These are phyloP conservation scores for Citrullus amarus DNA, from an alignment of 306 rosid genomes.

Conservation along the genomic window DNA sequence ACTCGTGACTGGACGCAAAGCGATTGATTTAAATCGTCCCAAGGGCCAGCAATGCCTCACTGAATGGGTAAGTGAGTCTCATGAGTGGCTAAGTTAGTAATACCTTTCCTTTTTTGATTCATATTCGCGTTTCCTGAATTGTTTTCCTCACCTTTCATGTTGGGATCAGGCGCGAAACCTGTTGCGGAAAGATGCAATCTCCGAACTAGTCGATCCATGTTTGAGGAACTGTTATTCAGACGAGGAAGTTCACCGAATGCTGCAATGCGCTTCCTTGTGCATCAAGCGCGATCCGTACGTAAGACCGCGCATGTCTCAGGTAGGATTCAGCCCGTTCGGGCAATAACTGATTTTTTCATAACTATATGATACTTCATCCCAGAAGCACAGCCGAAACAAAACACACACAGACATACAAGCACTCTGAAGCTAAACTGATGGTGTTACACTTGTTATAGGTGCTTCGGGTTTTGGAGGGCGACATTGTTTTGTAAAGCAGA, in stretches of 20 bases:
- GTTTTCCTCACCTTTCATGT: not conserved
- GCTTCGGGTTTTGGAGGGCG: conserved; percentile 86
- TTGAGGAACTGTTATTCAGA: conserved; percentile 36
- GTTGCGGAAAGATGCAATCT: conserved; percentile 41
- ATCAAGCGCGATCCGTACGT: conserved; percentile 50
- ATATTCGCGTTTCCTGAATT: not conserved
- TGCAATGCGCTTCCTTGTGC: conserved; percentile 74
- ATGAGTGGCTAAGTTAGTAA: not conserved
- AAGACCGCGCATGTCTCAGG: conserved; percentile 97
- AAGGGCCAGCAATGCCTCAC: conserved; percentile 92
- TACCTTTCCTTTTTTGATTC: not conserved
- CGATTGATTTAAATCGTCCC: conserved; percentile 66
- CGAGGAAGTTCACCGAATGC: conserved; percentile 57
- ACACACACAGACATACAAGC: not conserved
- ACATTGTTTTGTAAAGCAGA: conserved; percentile 30
- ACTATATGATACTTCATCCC: not conserved
- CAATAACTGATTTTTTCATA: not conserved
- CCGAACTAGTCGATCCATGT: conserved; percentile 60
- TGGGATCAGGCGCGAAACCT: conserved; percentile 63
- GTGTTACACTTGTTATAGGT: conserved; percentile 29
- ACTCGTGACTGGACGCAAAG: conserved; percentile 89
- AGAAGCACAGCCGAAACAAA: not conserved
- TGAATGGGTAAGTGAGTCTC: conserved; percentile 65
- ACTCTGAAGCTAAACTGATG: not conserved
- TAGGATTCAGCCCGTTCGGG: not conserved